Evolutionary conservation across 2,329 filamentous ascomycete genomes (phyloP), one percentile per base, ranked within the genome.

Genomic region (Sarocladium oryzae): DNA sequence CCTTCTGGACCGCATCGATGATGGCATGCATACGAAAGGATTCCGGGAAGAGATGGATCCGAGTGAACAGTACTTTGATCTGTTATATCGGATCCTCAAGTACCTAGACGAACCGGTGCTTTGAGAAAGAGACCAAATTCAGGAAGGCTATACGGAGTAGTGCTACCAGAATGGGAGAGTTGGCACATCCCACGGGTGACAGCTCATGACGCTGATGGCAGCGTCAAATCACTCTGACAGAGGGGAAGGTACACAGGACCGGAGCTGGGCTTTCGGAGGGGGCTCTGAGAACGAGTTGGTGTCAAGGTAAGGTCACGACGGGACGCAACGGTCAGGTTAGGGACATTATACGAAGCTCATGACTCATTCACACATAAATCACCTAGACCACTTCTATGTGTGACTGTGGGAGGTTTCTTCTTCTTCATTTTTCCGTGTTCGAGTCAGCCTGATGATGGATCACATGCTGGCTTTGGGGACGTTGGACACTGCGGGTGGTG

Each of bases 1-100:
- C 3, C 20, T 49, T 5, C 15, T 85, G 24, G 67, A 73, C 33
- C 68, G 66, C 6, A 58, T 84, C 20, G 76, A 83, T 30, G 62
- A 64, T 2, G 76, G 74, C 2, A 51, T 54, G 7, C 65, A 73
- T 61, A 73, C 74, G 2, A 52, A 55, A 9, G 56, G 55, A 3
- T 66, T 73, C 49, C 40, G 55, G 57, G 2, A 55, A 54, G 2
- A 56, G 51, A 13, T 28, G 16, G 37, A 57, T 26, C 52, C 54
- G 46, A 53, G 59, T 2, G 51, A 55, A 30, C 57, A 56, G 20
- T 81, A 77, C 54, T 67, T 78, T 37, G 64, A 68, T 38, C 59
- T 80, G 48, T 74, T 74, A 9, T 83, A 84, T 54, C 66, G 71
- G 9, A 71, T 84, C 33, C 57, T 85, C 28, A 72, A 75, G 50